Conservation (phyloP, 257 asterid genomes). For the Solanum chilense region DNA sequence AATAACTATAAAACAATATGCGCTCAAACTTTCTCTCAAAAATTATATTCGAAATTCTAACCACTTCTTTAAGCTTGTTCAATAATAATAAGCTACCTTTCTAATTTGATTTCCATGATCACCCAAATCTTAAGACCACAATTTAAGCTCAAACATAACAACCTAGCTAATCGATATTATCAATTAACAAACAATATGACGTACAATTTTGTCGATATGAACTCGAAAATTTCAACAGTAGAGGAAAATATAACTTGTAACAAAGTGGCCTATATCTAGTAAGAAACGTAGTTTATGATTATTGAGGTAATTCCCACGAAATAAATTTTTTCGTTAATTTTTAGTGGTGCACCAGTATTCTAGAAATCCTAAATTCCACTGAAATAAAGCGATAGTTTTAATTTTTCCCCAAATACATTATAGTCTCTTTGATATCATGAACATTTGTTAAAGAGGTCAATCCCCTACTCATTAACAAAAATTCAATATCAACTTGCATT, state of each 20-base stretch:
- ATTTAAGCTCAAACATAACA: neutral
- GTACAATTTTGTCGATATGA: neutral
- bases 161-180: neutral
- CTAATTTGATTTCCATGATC: neutral
- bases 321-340: too few relatives aligned
- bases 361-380: too few relatives aligned
- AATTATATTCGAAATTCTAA: neutral
- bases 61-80: neutral
- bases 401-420: neutral
- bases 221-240: neutral
- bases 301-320: neutral
- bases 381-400: neutral
- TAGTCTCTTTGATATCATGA: neutral
- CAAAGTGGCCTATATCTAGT: neutral
- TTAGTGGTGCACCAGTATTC: too few relatives aligned
- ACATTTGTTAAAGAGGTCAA: neutral
- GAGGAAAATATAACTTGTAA: neutral
- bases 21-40: neutral
- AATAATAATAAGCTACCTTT: neutral
- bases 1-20: neutral
- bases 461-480: neutral
- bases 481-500: neutral
- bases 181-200: neutral
- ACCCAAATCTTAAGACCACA: neutral
- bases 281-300: neutral